A percentile compares a stretch with the other conserved stretches of the same genome.
Evolutionary conservation across 2,329 filamentous ascomycete species (phyloP).

Genomic region (Colletotrichum viniferum): DNA sequence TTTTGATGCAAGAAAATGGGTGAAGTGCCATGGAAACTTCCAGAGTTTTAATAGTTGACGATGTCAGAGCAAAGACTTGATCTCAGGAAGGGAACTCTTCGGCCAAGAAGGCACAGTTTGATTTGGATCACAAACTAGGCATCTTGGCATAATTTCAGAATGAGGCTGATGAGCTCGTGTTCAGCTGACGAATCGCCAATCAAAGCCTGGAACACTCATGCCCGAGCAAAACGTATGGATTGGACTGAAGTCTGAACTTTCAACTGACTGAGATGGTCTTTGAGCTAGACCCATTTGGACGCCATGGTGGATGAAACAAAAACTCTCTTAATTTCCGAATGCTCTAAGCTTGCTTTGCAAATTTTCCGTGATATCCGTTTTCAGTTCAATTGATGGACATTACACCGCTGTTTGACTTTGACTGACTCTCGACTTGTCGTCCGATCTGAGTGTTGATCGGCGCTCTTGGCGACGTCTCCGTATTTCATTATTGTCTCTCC

Average conservation of each 20-base stretch:
- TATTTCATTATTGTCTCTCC: not conserved
- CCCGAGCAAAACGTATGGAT: not conserved
- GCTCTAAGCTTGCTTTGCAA: not conserved
- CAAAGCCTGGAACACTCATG: not conserved
- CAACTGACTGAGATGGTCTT: not conserved
- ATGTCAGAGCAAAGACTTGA: fast-evolving
- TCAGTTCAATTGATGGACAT: not conserved
- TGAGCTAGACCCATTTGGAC: fast-evolving
- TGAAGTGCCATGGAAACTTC: fast-evolving
- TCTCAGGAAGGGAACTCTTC: not conserved
- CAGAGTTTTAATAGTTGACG: not conserved
- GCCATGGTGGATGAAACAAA: not conserved
- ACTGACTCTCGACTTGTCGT: not conserved
- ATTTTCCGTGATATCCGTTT: not conserved
- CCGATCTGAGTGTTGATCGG: not conserved
- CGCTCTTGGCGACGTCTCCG: not conserved
- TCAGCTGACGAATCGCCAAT: not conserved
- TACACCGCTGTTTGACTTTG: not conserved
- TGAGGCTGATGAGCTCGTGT: not conserved
- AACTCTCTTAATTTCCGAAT: not conserved
- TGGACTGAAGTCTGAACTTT: not conserved
- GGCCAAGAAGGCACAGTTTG: fast-evolving
- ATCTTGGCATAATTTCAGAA: not conserved
- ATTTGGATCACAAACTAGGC: not conserved
- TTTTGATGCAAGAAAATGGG: fast-evolving